Percentiles rank a stretch among this genome's conserved stretches.
Conservation (phyloP, 73 alveolate genomes). For the Uronychia binucleata region DNA sequence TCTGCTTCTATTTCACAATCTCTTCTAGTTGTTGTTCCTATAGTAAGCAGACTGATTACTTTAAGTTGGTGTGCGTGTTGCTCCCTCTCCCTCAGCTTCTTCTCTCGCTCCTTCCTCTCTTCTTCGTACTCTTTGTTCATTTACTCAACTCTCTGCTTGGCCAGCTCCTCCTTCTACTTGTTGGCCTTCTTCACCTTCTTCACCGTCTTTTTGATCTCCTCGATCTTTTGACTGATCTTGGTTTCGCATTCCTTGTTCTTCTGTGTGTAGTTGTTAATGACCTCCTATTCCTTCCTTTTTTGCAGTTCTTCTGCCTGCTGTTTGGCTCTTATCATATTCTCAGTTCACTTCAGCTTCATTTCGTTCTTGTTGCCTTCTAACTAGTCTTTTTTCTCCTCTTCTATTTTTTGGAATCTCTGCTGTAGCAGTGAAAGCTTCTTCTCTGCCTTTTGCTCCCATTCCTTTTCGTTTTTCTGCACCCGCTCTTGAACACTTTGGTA, state of each 20-base stretch:
- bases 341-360: neutral
- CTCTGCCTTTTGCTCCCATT: neutral
- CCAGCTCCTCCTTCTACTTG: neutral
- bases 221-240: neutral
- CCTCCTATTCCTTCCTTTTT: neutral
- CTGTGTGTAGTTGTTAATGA: neutral
- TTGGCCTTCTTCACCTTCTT: neutral
- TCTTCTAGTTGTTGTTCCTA: neutral
- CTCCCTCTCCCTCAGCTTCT: neutral
- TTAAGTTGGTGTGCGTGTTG: neutral
- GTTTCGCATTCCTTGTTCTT: neutral
- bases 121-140: neutral
- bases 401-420: neutral
- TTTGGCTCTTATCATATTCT: neutral
- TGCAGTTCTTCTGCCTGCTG: neutral
- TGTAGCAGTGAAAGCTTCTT: neutral
- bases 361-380: neutral
- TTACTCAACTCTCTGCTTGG: neutral
- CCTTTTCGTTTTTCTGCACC: neutral
- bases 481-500: neutral
- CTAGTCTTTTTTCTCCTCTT: neutral
- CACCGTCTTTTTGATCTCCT: neutral
- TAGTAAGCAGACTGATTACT: neutral
- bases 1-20: neutral
- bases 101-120: neutral